A percentile compares a stretch with the other conserved stretches of the same genome.
phyloP scores from a whole-genome alignment of 257 asterid species.

The Scutellaria barbata region DNA sequence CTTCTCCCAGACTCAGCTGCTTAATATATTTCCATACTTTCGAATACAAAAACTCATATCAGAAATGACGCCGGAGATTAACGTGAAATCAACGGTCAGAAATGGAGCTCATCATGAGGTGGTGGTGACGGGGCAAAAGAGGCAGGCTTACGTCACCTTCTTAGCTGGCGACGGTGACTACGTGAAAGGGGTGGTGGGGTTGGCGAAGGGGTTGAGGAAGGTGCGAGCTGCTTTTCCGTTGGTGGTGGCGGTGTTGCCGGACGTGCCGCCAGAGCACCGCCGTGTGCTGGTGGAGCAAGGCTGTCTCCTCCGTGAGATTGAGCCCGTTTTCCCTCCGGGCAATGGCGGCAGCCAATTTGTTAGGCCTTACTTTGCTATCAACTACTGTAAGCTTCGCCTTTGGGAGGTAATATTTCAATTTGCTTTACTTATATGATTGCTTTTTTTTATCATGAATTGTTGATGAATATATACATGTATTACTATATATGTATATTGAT shows the following conservation, averaged over 20 bases:
- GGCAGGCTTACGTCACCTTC: conserved; percentile 54
- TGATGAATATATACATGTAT: neutral
- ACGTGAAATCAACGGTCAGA: conserved; percentile 17
- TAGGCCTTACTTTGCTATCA: conserved; percentile 49
- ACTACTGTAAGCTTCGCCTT: conserved; percentile 56
- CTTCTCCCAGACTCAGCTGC: conserved; percentile 9
- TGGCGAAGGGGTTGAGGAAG: conserved; percentile 61
- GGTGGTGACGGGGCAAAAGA: neutral
- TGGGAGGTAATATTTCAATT: conserved; percentile 47
- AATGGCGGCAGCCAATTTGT: conserved; percentile 36
- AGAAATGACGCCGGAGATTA: conserved; percentile 38
- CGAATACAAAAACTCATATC: neutral
- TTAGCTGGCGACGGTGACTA: conserved; percentile 58
- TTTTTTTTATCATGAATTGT: neutral
- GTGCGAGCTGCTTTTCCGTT: conserved; percentile 49
- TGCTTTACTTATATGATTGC: neutral
- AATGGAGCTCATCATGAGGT: neutral
- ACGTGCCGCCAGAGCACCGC: conserved; percentile 63
- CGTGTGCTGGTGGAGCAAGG: conserved; percentile 53
- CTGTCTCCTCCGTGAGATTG: conserved; percentile 50
- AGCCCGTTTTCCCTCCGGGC: conserved; percentile 39
- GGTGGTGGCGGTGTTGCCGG: conserved; percentile 65
- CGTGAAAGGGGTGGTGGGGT: conserved; percentile 52
- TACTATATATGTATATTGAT: neutral
- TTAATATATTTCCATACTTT: neutral